phyloP scores from a whole-genome alignment of 768 basidiomycete genomes.

The Pulveroboletus sp. region DNA sequence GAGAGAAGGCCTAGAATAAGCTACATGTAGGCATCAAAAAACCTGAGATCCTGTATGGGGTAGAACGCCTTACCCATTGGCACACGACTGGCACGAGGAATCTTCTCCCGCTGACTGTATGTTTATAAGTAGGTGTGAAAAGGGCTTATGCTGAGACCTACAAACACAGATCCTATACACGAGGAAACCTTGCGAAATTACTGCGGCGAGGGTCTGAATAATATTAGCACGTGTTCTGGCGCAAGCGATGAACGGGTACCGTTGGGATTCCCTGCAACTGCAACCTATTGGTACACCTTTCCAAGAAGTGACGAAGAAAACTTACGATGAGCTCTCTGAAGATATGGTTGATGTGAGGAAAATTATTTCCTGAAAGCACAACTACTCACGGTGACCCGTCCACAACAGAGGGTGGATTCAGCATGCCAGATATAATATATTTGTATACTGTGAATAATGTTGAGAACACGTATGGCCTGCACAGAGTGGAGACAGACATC shows the following conservation, averaged over 20 bases:
- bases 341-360: background rate
- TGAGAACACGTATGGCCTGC: background rate
- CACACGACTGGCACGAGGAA: background rate
- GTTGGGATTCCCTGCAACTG: background rate
- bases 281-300: background rate
- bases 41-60: background rate
- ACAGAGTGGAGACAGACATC: background rate
- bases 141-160: background rate
- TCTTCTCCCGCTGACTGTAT: background rate
- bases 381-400: background rate
- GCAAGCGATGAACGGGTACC: background rate
- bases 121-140: background rate
- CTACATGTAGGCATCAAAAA: background rate
- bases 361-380: background rate
- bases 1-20: background rate
- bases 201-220: background rate
- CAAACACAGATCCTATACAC: conserved; percentile 1
- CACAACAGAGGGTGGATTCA: background rate
- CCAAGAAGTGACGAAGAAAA: too few relatives aligned
- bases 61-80: background rate
- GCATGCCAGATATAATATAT: background rate
- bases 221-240: background rate
- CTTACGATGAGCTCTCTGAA: conserved; percentile 1
- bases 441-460: background rate
- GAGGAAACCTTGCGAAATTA: background rate